Percentiles rank a stretch among this genome's conserved stretches.
These are phyloP conservation scores for Verticillium dahliae DNA, from an alignment of 2,329 filamentous ascomycete genomes.

Conservation along the genomic window DNA sequence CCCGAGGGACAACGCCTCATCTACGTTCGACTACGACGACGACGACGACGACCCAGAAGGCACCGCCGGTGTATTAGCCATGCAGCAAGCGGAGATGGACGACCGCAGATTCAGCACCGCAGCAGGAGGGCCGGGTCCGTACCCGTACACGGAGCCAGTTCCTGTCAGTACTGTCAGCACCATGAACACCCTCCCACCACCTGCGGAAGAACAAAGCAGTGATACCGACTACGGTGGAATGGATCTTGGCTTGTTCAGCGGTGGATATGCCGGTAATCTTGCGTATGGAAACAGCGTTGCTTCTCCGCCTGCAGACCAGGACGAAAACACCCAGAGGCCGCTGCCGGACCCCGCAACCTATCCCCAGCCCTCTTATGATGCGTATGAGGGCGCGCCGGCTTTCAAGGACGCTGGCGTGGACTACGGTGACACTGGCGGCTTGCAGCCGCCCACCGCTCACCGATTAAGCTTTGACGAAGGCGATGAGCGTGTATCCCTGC, in stretches of 20 bases:
- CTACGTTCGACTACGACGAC: slow-evolving; percentile 35
- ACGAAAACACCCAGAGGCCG: slow-evolving; percentile 38
- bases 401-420: slow-evolving; percentile 68
- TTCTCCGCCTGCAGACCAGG: slow-evolving; percentile 30
- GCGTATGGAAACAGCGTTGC: slow-evolving; percentile 42
- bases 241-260: slow-evolving; percentile 69
- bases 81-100: slow-evolving; percentile 79
- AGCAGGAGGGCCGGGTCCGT: slow-evolving; percentile 21
- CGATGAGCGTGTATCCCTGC: slow-evolving; percentile 63
- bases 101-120: slow-evolving; percentile 48
- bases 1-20: slow-evolving; percentile 27
- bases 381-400: slow-evolving; percentile 28
- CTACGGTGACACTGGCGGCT: slow-evolving; percentile 81
- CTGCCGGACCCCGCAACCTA: slow-evolving; percentile 35
- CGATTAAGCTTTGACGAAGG: slow-evolving; percentile 89
- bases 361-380: slow-evolving; percentile 28
- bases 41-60: slow-evolving; percentile 88
- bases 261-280: slow-evolving; percentile 55
- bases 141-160: slow-evolving; percentile 38
- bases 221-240: slow-evolving; percentile 68
- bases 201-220: slow-evolving; percentile 51
- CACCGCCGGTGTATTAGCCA: slow-evolving; percentile 73
- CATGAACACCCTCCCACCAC: slow-evolving; percentile 33
- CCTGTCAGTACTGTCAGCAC: slow-evolving; percentile 18
- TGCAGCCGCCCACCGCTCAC: slow-evolving; percentile 67